A percentile compares a stretch with the other conserved stretches of the same genome.
Evolutionary conservation across 768 basidiomycete genomes (phyloP).

Genomic region (Filobasidium floriforme): DNA sequence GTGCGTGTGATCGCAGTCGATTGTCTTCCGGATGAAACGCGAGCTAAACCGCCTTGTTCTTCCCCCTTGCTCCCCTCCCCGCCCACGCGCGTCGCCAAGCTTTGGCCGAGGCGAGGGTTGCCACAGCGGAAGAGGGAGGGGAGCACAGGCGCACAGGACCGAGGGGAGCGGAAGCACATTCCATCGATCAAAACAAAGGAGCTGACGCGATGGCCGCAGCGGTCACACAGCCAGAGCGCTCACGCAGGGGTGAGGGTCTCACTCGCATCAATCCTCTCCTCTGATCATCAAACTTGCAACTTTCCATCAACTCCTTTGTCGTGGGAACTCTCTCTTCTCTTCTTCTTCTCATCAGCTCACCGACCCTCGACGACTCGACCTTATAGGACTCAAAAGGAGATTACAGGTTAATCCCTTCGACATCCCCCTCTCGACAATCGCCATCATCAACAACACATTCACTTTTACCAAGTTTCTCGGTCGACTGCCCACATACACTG

Average conservation of each 20-base stretch:
- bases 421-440: not conserved
- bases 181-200: too few species aligned
- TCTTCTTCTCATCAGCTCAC: not conserved
- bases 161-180: too few species aligned
- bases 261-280: too few species aligned
- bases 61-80: too few species aligned
- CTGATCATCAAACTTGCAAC: not conserved
- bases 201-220: too few species aligned
- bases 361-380: not conserved
- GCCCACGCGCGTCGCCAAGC: too few species aligned
- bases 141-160: too few species aligned
- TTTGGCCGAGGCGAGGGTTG: too few species aligned
- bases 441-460: not conserved
- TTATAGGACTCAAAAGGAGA: not conserved
- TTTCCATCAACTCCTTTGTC: not conserved
- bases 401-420: not conserved
- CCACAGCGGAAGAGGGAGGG: too few species aligned
- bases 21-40: slow-evolving; percentile 1
- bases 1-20: not conserved
- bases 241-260: too few species aligned
- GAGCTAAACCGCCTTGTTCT: not conserved
- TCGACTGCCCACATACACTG: too few species aligned
- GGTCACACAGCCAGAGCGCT: too few species aligned
- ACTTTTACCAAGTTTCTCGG: not conserved
- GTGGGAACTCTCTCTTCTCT: not conserved